Evolutionary conservation across 2,329 filamentous ascomycete genomes (phyloP), one percentile per base, ranked within the genome.

Genomic region (Decorospora gaudefroyi): DNA sequence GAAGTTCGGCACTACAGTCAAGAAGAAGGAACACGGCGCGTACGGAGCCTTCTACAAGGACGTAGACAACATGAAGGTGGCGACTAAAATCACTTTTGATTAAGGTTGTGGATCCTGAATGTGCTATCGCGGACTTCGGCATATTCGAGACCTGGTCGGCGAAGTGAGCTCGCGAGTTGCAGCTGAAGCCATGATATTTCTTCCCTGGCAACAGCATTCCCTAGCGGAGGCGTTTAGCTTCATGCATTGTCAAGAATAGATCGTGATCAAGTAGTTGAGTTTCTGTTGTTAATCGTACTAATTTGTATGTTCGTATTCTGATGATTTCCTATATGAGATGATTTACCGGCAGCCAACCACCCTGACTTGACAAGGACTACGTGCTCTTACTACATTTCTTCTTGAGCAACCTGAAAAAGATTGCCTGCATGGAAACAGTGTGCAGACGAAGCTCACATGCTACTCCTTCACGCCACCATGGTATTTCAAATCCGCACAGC

Each of bases 41-140:
- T 99, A 97, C 67, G 93, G 93, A 44, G 90, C 90, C 21, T 97
- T 97, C 70, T 96, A 88, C 79, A 96, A 93, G 74, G 90, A 96
- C 61, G 84, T 88, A 6, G 87, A 89, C 61, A 85, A 85, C 70
- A 88, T 81, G 69, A 87, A 92, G 74, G 86, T 88, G 71, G 85
- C 88, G 18, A 93, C 87, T 44, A 96, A 96, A 78, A 95, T 96
- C 68, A 91, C 84, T 32, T 96, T 96, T 75, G 90, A 95, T 42
- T 71, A 68, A 45, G 31, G 18, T 19, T 37, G 37, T 49, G 29
- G 26, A 21, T 38, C 25, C 3, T 26, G 22, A 26, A 38, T 26
- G 30, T 29, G 34, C 23, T 35, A 37, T 30, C 12, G 54, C 29
- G 26, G 27, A 31, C 17, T 44, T 16, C 31, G 39, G 25, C 41